Conservation (phyloP, 345 rosid genomes). For the Orychophragmus violaceus region DNA sequence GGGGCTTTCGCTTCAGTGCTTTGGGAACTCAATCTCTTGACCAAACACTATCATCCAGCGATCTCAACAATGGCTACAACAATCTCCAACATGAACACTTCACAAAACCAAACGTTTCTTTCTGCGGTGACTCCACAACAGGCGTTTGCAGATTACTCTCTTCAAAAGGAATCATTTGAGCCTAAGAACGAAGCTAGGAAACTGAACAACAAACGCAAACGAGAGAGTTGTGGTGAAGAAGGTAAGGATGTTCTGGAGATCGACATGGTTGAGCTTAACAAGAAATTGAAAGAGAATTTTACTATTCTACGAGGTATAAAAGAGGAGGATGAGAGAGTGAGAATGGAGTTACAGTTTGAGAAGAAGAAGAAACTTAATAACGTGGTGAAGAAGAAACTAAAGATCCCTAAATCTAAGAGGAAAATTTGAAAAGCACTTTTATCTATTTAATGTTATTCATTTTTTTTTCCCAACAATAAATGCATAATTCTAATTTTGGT, state of each 20-base stretch:
- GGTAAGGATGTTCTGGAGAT: slow-evolving; percentile 5
- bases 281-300: slow-evolving; percentile 53
- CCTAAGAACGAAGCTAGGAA: slow-evolving; percentile 26
- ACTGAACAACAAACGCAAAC: slow-evolving; percentile 49
- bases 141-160: slow-evolving; percentile 56
- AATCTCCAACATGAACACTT: slow-evolving; percentile 49
- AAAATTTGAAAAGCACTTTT: background rate
- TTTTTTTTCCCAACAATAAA: background rate
- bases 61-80: too few species aligned
- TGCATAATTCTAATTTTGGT: background rate
- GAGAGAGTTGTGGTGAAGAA: slow-evolving; percentile 23
- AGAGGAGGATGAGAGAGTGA: slow-evolving; percentile 57
- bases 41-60: too few species aligned
- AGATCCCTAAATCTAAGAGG: slow-evolving; percentile 26
- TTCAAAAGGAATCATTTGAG: slow-evolving; percentile 48
- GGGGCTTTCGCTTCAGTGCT: slow-evolving; percentile 92
- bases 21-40: too few species aligned
- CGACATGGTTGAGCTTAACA: slow-evolving; percentile 44
- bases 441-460: background rate
- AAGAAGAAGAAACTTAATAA: slow-evolving; percentile 37
- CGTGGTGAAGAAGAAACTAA: slow-evolving; percentile 33
- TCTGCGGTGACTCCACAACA: slow-evolving; percentile 56
- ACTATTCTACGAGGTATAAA: slow-evolving; percentile 42
- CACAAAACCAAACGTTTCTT: slow-evolving; percentile 54
- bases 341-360: slow-evolving; percentile 33